Conservation (phyloP, 2,329 filamentous ascomycete species). For the Penicillium sp. region DNA sequence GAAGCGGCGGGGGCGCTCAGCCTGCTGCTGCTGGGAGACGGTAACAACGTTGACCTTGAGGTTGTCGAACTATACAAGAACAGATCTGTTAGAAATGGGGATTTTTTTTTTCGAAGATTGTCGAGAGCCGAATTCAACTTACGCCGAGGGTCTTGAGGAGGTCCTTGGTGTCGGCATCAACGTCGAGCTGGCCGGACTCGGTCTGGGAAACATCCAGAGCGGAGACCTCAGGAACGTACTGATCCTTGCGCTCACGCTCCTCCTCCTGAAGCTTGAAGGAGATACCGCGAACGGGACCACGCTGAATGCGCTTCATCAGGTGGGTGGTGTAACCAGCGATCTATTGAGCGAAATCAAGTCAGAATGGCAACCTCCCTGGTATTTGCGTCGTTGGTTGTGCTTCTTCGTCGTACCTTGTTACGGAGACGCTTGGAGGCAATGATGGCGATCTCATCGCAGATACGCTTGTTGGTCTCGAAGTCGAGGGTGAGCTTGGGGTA, state of each 20-base stretch:
- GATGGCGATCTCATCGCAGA: conserved; percentile 99
- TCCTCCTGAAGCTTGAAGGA: conserved; percentile 99
- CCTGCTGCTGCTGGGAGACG: conserved; percentile 79
- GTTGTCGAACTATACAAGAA: conserved; percentile 71
- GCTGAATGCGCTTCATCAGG: conserved; percentile 99
- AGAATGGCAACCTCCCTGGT: not conserved
- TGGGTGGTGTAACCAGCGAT: conserved; percentile 98
- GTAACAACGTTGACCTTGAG: conserved; percentile 94
- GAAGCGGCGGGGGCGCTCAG: conserved; percentile 77
- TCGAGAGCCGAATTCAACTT: conserved; percentile 48
- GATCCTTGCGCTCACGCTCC: conserved; percentile 99
- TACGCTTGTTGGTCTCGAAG: conserved; percentile 99
- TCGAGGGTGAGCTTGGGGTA: conserved; percentile 97
- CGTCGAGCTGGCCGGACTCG: conserved; percentile 88
- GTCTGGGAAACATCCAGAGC: conserved; percentile 95
- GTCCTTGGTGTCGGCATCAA: conserved; percentile 97
- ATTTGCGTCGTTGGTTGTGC: not conserved
- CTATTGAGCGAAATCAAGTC: conserved; percentile 39
- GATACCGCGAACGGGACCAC: conserved; percentile 97
- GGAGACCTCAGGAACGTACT: conserved; percentile 98
- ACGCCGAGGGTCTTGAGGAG: conserved; percentile 97
- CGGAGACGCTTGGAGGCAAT: conserved; percentile 98
- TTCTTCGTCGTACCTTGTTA: conserved; percentile 75
- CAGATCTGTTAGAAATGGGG: conserved; percentile 5
- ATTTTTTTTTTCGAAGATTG: not conserved